Base-by-base conservation (phyloP, 768 basidiomycete genomes). In the Hygrophorus russula region DNA sequence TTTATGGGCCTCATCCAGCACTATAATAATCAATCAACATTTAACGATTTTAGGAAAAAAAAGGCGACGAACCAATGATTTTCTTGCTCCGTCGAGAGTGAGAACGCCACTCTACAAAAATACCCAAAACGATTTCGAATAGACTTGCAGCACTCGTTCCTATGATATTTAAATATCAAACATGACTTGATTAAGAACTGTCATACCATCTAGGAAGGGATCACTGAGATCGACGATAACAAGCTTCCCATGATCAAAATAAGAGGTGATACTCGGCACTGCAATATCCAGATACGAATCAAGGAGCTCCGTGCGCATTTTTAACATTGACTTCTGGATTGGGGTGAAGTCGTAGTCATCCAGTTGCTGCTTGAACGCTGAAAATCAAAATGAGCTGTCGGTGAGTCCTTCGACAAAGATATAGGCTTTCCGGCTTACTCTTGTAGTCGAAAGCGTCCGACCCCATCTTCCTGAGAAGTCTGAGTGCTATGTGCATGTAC, bases 1-100 rank as follows among this genome's bases (percentile, higher is more conserved):
- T 68, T 76, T 44, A 53, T 76, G 74, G 0, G 75, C 74, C 39
- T 76, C 74, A 30, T 76, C 74, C 0, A 76, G 63, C 0, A 76
- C 54, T 55, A 35, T 18, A 15, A 30, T 30, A 27, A 13, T 35
- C 32, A 28, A 33, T 20, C 12, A 37, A 45, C 27, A 17, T 19
- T 24, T 13, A 17, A 13, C 12, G 6, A 33, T n/a, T n/a, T n/a
- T n/a, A n/a, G n/a, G 46, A 15, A 40, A 15, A 18, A 18, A 18
- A 14, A 32, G 13, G 28, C 17, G 30, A 44, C 24, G 14, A 14
- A 49, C 51, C 51, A 9, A 52, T 48, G 38, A 52, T 40, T 40
- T 52, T 52, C 19, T 48, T 48, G 41, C 39, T 46, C 11, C 14
- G 39, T 41, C 27, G n/a, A 27, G 39, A 41, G 7, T 14, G 3